Conservation (phyloP, 768 basidiomycete genomes). For the Naganishia randhawae region DNA sequence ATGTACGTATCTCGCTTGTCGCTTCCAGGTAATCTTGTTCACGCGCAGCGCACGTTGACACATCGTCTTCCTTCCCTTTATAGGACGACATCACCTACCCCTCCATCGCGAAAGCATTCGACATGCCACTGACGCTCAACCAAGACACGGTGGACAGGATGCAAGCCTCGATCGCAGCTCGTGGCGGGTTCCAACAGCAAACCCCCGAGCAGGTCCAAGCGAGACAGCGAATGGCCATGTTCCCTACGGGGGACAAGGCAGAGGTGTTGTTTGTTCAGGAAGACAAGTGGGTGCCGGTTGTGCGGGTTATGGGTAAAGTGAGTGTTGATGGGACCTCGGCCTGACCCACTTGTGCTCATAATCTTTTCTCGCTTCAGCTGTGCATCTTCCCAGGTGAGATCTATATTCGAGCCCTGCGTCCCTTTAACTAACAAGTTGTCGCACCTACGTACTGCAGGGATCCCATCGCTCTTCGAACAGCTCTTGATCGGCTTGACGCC, state of each 20-base stretch:
- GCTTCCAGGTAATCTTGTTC: no score
- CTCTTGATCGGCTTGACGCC: constrained; percentile 70
- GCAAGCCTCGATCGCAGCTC: constrained; percentile 58
- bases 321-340: constrained; percentile 8
- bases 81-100: constrained; percentile 75
- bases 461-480: constrained; percentile 76
- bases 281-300: constrained; percentile 90
- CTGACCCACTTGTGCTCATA: neutral
- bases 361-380: constrained; percentile 50
- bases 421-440: no score
- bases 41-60: no score
- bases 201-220: constrained; percentile 72
- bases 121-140: constrained; percentile 65
- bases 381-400: constrained; percentile 76
- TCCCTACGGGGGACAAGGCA: constrained; percentile 62
- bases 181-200: constrained; percentile 58
- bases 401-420: neutral
- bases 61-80: no score
- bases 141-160: constrained; percentile 73
- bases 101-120: constrained; percentile 80
- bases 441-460: constrained; percentile 38
- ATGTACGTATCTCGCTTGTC: neutral
- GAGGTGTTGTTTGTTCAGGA: constrained; percentile 75
- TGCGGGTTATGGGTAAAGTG: constrained; percentile 70
- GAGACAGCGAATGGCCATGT: constrained; percentile 81